Conservation (phyloP, 352 stramenopile genomes). For the Peronospora farinosa region DNA sequence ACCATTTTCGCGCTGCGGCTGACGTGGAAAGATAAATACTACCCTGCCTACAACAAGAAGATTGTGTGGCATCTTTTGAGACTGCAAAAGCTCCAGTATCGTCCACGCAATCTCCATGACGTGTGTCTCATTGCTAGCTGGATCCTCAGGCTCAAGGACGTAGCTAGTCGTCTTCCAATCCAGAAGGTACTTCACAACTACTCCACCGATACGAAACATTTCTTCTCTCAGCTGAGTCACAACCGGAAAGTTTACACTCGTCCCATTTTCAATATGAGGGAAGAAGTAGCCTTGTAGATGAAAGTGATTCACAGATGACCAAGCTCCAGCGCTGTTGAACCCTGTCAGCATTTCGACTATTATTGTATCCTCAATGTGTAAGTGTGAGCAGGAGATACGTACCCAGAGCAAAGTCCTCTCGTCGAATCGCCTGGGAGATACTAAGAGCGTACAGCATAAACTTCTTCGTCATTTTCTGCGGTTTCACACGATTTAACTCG, state of each 20-base stretch:
- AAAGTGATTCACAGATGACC: conserved; percentile 75
- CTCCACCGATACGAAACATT: conserved; percentile 16
- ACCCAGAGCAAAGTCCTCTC: conserved; percentile 49
- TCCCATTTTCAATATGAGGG: conserved; percentile 7
- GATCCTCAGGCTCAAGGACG: conserved; percentile 17
- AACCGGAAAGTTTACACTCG: conserved; percentile 35
- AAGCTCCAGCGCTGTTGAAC: conserved; percentile 70
- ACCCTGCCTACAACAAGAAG: conserved; percentile 32
- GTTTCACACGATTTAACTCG: conserved; percentile 32
- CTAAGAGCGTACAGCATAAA: conserved; percentile 26
- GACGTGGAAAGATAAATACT: conserved; percentile 54
- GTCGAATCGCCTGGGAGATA: conserved; percentile 21
- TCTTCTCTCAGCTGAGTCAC: conserved; percentile 27
- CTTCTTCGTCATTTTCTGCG: conserved; percentile 31
- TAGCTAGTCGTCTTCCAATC: conserved; percentile 51
- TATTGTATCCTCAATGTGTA: not conserved
- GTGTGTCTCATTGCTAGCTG: not conserved
- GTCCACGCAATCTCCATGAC: conserved; percentile 32
- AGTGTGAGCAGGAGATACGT: not conserved
- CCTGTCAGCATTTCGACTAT: conserved; percentile 17
- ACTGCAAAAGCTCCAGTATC: conserved; percentile 39
- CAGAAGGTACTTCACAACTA: conserved; percentile 21
- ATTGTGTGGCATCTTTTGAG: conserved; percentile 42
- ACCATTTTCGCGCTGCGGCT: conserved; percentile 48
- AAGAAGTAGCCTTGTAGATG: conserved; percentile 68